Percentiles rank a stretch among this genome's conserved stretches.
Evolutionary conservation across 2,329 filamentous ascomycete genomes (phyloP).

Genomic region (Aspergillus novoparasiticus): DNA sequence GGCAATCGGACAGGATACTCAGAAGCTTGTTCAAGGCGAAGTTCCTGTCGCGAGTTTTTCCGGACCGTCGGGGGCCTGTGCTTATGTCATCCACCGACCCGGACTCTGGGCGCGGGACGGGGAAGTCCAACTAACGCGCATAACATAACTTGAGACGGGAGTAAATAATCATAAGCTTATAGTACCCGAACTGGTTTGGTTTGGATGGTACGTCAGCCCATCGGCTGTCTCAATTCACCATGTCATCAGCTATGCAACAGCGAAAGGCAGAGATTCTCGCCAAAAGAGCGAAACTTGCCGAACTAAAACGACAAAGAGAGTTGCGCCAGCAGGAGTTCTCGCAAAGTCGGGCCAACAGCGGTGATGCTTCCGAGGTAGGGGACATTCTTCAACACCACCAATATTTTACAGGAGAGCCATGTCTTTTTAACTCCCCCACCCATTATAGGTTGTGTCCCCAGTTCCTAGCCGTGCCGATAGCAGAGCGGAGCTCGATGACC

Average conservation of each 20-base stretch:
- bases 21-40: conserved; percentile 36
- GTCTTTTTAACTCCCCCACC: neutral
- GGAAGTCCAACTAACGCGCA: neutral
- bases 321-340: conserved; percentile 76
- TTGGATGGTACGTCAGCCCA: conserved; percentile 4
- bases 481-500: conserved; percentile 74
- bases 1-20: conserved; percentile 29
- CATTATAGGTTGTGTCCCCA: conserved; percentile 65
- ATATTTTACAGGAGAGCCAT: neutral
- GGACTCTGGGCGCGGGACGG: conserved; percentile 18
- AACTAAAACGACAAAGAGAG: conserved; percentile 91
- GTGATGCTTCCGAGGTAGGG: conserved; percentile 70
- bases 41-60: conserved; percentile 48
- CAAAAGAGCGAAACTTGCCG: conserved; percentile 95
- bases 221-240: conserved; percentile 19
- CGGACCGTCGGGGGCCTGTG: conserved; percentile 36
- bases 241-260: conserved; percentile 57
- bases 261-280: conserved; percentile 94
- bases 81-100: conserved; percentile 42
- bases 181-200: neutral
- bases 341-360: conserved; percentile 68
- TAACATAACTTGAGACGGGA: neutral
- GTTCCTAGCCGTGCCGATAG: conserved; percentile 67
- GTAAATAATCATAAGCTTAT: conserved; percentile 28
- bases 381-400: neutral